Evolutionary conservation across 2,329 filamentous ascomycete species (phyloP).

Genomic region (Cyphellophora attinorum): DNA sequence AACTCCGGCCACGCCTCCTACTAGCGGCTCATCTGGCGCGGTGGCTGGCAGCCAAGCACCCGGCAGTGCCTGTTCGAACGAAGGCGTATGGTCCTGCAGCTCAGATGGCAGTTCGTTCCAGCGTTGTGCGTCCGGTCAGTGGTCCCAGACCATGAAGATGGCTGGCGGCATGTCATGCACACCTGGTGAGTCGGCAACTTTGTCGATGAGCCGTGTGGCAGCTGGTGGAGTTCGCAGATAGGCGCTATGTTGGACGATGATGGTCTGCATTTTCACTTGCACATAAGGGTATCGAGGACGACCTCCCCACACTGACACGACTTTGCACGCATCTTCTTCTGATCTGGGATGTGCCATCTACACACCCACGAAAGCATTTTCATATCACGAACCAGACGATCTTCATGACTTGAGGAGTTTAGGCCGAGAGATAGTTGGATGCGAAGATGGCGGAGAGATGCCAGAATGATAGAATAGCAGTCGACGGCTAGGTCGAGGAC

Average conservation of each 20-base stretch:
- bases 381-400: not conserved
- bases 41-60: slow-evolving; percentile 23
- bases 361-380: not conserved
- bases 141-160: slow-evolving; percentile 31
- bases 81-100: slow-evolving; percentile 53
- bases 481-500: too few relatives aligned
- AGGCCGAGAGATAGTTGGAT: too few relatives aligned
- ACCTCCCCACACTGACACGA: too few relatives aligned
- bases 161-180: slow-evolving; percentile 46
- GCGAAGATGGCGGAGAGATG: too few relatives aligned
- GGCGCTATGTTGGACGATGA: too few relatives aligned
- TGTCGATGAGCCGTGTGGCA: not conserved
- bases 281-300: too few relatives aligned
- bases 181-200: slow-evolving; percentile 19
- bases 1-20: slow-evolving; percentile 5
- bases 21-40: slow-evolving; percentile 15
- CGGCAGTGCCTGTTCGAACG: slow-evolving; percentile 38
- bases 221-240: too few relatives aligned
- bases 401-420: too few relatives aligned
- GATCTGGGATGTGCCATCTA: not conserved
- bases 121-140: slow-evolving; percentile 48
- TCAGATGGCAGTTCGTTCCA: slow-evolving; percentile 46
- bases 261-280: too few relatives aligned
- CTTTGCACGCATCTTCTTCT: too few relatives aligned
- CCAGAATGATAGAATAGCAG: too few relatives aligned